phyloP scores from a whole-genome alignment of 371 early-diverging fungal genomes.

The Mucor indicus region DNA sequence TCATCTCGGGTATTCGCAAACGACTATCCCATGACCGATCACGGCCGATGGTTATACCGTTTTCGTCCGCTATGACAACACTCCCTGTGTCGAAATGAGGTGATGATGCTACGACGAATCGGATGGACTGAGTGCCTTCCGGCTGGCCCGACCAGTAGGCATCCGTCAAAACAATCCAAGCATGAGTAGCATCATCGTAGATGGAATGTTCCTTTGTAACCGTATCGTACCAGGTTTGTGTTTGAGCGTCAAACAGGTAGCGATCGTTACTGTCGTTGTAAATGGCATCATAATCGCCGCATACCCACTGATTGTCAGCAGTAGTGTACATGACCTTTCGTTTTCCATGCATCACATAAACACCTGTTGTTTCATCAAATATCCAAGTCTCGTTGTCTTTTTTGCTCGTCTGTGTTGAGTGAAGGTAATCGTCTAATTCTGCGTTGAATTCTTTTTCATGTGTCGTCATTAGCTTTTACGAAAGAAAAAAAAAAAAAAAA shows the following conservation, averaged over 20 bases:
- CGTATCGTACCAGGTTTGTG: conserved; percentile 34
- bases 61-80: conserved; percentile 34
- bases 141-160: conserved; percentile 17
- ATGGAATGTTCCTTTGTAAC: conserved; percentile 23
- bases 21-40: conserved; percentile 38
- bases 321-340: conserved; percentile 17
- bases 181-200: conserved; percentile 19
- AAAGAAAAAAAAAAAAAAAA: no score
- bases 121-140: conserved; percentile 19
- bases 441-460: conserved; percentile 4
- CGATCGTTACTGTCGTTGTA: conserved; percentile 4
- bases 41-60: conserved; percentile 38
- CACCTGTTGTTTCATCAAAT: conserved; percentile 5
- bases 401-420: not conserved
- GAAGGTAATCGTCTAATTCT: conserved; percentile 10
- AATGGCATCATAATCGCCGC: conserved; percentile 19
- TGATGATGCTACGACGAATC: conserved; percentile 35
- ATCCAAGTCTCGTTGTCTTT: conserved; percentile 6
- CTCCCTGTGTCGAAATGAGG: conserved; percentile 17
- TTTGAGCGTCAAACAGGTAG: conserved; percentile 30
- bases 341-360: conserved; percentile 14
- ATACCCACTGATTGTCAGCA: conserved; percentile 10
- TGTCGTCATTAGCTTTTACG: no score
- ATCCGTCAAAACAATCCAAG: conserved; percentile 19
- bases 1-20: conserved; percentile 41